These are phyloP conservation scores for Cordyceps cateniannulata DNA, from an alignment of 2,329 filamentous ascomycete species.

Conservation along the genomic window DNA sequence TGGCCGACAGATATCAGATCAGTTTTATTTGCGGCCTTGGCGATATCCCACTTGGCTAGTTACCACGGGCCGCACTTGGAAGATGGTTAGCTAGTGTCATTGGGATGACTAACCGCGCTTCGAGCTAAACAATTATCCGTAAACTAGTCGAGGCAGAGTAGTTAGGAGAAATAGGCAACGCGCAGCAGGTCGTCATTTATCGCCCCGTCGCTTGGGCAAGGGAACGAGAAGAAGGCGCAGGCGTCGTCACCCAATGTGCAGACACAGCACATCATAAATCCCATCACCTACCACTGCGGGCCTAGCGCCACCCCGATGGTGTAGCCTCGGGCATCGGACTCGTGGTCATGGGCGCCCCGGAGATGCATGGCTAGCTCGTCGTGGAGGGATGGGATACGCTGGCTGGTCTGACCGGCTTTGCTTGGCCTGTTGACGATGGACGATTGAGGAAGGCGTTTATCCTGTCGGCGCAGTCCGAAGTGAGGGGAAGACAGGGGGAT, in stretches of 20 bases:
- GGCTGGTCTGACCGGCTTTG: conserved; percentile 3
- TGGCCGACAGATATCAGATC: not conserved
- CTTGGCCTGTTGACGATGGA: not conserved
- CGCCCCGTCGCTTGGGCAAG: no score
- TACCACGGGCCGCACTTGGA: not conserved
- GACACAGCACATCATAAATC: not conserved
- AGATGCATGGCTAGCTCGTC: not conserved
- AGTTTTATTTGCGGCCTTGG: conserved; percentile 1
- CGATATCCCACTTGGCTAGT: not conserved
- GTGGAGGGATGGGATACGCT: not conserved
- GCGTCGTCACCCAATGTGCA: no score
- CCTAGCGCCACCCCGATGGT: conserved; percentile 10
- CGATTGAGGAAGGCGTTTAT: conserved; percentile 9
- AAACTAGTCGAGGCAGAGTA: no score
- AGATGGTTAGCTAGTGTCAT: not conserved
- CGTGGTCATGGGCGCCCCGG: conserved; percentile 3
- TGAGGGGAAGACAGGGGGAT: not conserved
- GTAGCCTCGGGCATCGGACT: conserved; percentile 7
- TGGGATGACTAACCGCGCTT: no score
- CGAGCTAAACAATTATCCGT: no score
- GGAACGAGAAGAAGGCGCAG: no score
- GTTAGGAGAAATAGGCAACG: no score
- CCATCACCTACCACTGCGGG: conserved; percentile 9
- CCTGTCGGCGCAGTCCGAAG: not conserved
- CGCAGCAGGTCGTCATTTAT: no score